phyloP scores from a whole-genome alignment of 768 basidiomycete genomes.

The Mycena floridula region DNA sequence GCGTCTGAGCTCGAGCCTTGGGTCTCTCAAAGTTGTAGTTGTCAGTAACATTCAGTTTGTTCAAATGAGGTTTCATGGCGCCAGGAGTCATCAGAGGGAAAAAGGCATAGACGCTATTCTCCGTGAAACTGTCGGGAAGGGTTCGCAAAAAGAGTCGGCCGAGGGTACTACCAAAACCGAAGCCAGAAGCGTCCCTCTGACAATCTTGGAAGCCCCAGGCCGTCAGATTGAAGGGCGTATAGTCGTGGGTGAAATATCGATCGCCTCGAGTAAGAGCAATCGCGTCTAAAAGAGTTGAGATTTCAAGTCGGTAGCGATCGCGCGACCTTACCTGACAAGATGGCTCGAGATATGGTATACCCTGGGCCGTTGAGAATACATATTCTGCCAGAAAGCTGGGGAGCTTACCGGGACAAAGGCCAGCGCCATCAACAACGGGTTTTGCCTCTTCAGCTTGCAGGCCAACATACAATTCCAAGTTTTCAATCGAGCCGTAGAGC shows the following conservation, averaged over 20 bases:
- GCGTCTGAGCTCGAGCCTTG: slow-evolving; percentile 13
- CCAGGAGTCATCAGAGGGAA: slow-evolving; percentile 85
- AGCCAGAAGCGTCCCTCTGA: slow-evolving; percentile 64
- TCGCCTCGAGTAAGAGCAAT: slow-evolving; percentile 85
- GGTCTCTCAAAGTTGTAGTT: slow-evolving; percentile 57
- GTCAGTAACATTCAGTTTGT: slow-evolving; percentile 44
- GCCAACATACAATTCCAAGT: slow-evolving; percentile 77
- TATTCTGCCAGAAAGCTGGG: neutral
- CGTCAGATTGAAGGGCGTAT: slow-evolving; percentile 75
- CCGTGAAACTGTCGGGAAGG: slow-evolving; percentile 61
- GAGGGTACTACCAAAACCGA: slow-evolving; percentile 61
- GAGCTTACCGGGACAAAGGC: slow-evolving; percentile 69
- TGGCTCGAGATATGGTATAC: slow-evolving; percentile 81
- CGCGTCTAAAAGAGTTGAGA: slow-evolving; percentile 80
- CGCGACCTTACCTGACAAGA: no score
- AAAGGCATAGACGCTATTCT: slow-evolving; percentile 74
- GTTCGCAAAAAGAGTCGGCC: slow-evolving; percentile 71
- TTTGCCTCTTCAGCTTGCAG: slow-evolving; percentile 77
- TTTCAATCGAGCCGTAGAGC: slow-evolving; percentile 70
- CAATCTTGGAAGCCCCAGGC: slow-evolving; percentile 84
- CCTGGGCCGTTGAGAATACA: slow-evolving; percentile 27
- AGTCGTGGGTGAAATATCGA: slow-evolving; percentile 76
- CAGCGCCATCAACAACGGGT: slow-evolving; percentile 70
- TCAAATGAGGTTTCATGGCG: slow-evolving; percentile 55
- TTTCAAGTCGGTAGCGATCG: no score